These are phyloP conservation scores for Pseudevernia furfuracea DNA, from an alignment of 495 filamentous ascomycete genomes.

Conservation along the genomic window DNA sequence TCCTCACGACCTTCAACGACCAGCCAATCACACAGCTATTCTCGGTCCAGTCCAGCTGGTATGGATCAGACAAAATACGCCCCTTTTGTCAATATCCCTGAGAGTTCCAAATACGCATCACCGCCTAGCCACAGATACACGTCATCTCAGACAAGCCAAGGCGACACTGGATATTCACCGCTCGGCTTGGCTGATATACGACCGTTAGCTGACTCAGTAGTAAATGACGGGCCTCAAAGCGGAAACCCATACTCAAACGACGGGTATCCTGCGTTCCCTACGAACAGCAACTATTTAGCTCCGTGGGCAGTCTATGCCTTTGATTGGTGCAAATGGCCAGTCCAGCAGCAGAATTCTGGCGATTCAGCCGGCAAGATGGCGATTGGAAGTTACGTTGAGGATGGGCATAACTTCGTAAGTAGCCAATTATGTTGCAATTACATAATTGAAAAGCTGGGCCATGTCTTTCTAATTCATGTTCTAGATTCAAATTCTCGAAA, in stretches of 20 bases:
- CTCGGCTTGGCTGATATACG: slow-evolving; percentile 87
- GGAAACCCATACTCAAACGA: slow-evolving; percentile 35
- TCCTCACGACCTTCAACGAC: slow-evolving; percentile 59
- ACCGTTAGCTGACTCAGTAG: slow-evolving; percentile 62
- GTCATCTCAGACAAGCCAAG: slow-evolving; percentile 58
- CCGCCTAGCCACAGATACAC: slow-evolving; percentile 58
- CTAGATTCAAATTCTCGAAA: slow-evolving; percentile 96
- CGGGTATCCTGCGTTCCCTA: slow-evolving; percentile 45
- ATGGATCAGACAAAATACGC: slow-evolving; percentile 65
- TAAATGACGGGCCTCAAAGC: slow-evolving; percentile 51
- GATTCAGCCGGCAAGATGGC: slow-evolving; percentile 84
- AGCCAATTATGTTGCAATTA: slow-evolving; percentile 1
- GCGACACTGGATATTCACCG: slow-evolving; percentile 72
- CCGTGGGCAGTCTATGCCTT: slow-evolving; percentile 94
- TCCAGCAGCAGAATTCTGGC: slow-evolving; percentile 49
- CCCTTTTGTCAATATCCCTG: slow-evolving; percentile 60
- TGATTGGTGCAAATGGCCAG: slow-evolving; percentile 99
- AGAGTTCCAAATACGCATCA: slow-evolving; percentile 59
- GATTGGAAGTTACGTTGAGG: slow-evolving; percentile 91
- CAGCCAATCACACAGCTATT: slow-evolving; percentile 64
- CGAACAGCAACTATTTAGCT: slow-evolving; percentile 83
- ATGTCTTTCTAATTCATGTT: slow-evolving; percentile 14
- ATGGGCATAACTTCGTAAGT: slow-evolving; percentile 92
- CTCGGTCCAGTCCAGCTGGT: slow-evolving; percentile 76
- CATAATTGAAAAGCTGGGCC: slow-evolving; percentile 15